Conservation (phyloP, 116 monocot species). For the Iris pallida region DNA sequence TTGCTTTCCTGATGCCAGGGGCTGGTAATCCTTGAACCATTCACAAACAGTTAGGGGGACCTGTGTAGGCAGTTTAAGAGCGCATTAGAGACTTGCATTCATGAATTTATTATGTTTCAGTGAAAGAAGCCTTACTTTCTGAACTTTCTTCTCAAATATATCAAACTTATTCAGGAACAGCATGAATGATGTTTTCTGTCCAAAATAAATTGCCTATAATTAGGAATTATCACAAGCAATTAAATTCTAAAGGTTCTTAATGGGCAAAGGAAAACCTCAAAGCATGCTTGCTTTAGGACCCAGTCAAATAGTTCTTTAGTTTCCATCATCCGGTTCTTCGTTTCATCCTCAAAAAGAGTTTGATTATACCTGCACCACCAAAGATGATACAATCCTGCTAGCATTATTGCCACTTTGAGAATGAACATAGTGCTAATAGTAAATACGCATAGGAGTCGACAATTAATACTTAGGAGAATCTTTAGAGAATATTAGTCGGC, state of each 20-base stretch:
- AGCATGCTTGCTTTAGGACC: constrained; percentile 89
- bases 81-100: background rate
- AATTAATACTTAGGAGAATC: background rate
- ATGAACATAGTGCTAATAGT: background rate
- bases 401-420: background rate
- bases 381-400: constrained; percentile 3
- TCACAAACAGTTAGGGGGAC: constrained; percentile 88
- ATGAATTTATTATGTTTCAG: background rate
- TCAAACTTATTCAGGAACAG: constrained; percentile 96
- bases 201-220: constrained; percentile 8
- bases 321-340: constrained; percentile 89
- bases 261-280: constrained; percentile 54
- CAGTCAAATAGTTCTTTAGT: constrained; percentile 92
- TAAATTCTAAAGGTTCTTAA: constrained; percentile 3
- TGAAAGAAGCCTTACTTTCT: constrained; percentile 42
- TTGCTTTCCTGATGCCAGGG: constrained; percentile 77
- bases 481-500: background rate
- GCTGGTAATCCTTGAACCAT: constrained; percentile 97
- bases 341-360: constrained; percentile 88
- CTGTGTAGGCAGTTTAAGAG: constrained; percentile 25
- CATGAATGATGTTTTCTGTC: constrained; percentile 97
- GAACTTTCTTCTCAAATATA: constrained; percentile 93
- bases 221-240: constrained; percentile 5
- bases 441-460: background rate
- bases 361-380: constrained; percentile 70